Conservation (phyloP, 768 basidiomycete species). For the Obba rivulosa region DNA sequence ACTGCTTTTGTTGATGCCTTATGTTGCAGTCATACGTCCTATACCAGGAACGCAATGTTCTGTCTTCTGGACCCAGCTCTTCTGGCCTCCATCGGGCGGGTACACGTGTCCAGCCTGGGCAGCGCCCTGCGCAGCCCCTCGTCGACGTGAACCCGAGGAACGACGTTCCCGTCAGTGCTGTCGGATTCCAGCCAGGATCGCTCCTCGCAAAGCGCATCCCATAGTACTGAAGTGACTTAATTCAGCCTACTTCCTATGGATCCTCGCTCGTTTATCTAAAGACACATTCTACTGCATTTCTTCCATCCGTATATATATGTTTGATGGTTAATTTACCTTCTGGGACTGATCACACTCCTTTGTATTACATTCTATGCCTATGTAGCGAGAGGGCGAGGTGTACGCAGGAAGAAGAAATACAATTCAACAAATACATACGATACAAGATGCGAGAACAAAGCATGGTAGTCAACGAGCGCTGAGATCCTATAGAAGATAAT, state of each 20-base stretch:
- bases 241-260: not conserved
- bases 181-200: conserved; percentile 72
- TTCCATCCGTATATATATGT: conserved; percentile 1
- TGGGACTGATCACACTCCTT: not conserved
- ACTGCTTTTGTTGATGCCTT: conserved; percentile 9
- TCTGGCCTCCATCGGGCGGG: conserved; percentile 33
- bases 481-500: not conserved
- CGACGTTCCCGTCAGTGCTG: conserved; percentile 23
- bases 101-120: conserved; percentile 29
- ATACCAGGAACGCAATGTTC: conserved; percentile 71
- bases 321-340: conserved; percentile 5
- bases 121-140: conserved; percentile 42
- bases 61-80: conserved; percentile 31
- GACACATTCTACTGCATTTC: conserved; percentile 1
- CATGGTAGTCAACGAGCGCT: not conserved
- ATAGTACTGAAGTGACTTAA: not conserved
- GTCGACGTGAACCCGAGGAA: conserved; percentile 36
- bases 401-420: not conserved
- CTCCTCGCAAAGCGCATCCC: conserved; percentile 52
- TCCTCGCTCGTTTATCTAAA: conserved; percentile 1
- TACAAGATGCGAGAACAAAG: not conserved
- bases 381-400: conserved; percentile 7
- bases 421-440: not conserved
- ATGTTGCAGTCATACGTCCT: conserved; percentile 69
- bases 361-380: conserved; percentile 3